Evolutionary conservation across 352 stramenopile genomes (phyloP).

Genomic region (Albugo laibachii): DNA sequence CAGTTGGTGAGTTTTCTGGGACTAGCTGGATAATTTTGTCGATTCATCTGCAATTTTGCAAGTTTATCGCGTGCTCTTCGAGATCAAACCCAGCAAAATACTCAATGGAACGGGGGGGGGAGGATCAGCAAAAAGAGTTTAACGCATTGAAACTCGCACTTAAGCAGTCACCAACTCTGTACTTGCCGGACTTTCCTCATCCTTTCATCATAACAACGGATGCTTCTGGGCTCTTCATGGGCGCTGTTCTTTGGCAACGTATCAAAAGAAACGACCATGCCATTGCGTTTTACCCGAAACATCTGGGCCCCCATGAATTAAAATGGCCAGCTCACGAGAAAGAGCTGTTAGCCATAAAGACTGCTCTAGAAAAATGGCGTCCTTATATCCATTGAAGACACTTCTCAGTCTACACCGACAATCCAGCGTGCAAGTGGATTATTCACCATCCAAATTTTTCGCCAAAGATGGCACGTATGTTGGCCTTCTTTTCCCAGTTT

Average conservation of each 20-base stretch:
- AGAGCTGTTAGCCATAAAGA: constrained; percentile 1
- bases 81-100: constrained; percentile 1
- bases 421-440: neutral
- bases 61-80: constrained; percentile 5
- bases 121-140: constrained; percentile 3
- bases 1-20: constrained; percentile 10
- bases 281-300: neutral
- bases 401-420: constrained; percentile 7
- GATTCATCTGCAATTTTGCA: constrained; percentile 8
- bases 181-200: constrained; percentile 2
- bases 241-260: neutral
- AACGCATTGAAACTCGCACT: constrained; percentile 2
- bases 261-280: neutral
- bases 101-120: constrained; percentile 1
- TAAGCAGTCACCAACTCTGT: constrained; percentile 5
- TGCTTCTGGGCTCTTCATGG: constrained; percentile 1
- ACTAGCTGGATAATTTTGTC: constrained; percentile 9
- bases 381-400: constrained; percentile 1
- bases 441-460: neutral
- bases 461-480: neutral
- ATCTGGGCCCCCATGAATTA: constrained; percentile 2
- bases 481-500: neutral
- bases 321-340: constrained; percentile 1
- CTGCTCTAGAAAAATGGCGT: constrained; percentile 6
- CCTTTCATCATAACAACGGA: constrained; percentile 6